Conservation (phyloP, 345 rosid species). For the Citrus maxima region DNA sequence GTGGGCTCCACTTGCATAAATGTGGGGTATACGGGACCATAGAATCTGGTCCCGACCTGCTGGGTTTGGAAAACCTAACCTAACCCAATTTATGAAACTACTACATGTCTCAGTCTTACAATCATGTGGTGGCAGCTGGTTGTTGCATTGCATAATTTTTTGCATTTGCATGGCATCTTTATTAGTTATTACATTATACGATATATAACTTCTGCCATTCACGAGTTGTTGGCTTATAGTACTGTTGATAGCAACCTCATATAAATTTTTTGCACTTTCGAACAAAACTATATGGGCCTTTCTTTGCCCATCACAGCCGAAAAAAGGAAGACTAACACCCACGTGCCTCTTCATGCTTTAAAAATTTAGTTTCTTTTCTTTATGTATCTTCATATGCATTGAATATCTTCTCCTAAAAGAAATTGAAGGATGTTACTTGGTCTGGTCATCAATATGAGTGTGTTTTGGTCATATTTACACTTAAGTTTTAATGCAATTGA, state of each 20-base stretch:
- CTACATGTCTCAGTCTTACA: conserved; percentile 29
- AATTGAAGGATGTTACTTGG: too few relatives aligned
- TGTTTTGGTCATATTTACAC: neutral
- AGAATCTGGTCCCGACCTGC: conserved; percentile 26
- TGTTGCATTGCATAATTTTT: conserved; percentile 1
- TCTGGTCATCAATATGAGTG: too few relatives aligned
- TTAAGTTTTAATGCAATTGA: neutral
- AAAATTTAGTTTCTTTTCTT: neutral
- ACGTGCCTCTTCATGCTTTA: neutral
- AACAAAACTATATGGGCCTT: neutral
- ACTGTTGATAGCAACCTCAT: neutral
- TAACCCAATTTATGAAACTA: conserved; percentile 26
- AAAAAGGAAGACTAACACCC: neutral
- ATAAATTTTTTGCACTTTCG: neutral
- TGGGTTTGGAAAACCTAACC: conserved; percentile 27
- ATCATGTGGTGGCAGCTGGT: conserved; percentile 14
- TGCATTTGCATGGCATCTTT: neutral
- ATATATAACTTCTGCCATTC: neutral
- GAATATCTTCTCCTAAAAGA: neutral
- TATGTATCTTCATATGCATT: neutral
- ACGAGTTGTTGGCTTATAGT: neutral
- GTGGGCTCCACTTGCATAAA: neutral
- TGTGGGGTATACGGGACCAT: conserved; percentile 2
- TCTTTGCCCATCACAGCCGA: neutral
- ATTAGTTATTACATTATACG: neutral